Evolutionary conservation across 1,284 basidiomycete genomes (phyloP).

Genomic region (Apiotrichum sp.): DNA sequence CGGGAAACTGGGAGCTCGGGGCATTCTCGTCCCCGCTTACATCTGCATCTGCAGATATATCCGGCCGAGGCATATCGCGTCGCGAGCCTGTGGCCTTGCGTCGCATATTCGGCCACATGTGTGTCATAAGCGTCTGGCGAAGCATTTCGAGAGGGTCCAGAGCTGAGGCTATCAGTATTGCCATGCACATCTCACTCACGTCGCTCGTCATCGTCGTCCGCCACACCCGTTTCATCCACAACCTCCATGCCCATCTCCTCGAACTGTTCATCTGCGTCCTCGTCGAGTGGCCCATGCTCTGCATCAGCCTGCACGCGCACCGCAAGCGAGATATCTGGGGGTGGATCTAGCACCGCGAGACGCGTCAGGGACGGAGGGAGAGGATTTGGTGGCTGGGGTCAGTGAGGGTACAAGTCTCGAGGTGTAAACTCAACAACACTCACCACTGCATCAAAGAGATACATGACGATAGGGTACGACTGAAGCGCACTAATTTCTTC

Average conservation of each 20-base stretch:
- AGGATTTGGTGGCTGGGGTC: slow-evolving; percentile 15
- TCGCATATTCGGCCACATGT: slow-evolving; percentile 42
- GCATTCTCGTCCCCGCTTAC: slow-evolving; percentile 6
- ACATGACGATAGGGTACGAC: slow-evolving; percentile 19
- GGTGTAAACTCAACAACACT: not conserved
- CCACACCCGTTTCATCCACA: slow-evolving; percentile 27
- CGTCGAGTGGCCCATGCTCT: not conserved
- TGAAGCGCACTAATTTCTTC: slow-evolving; percentile 28
- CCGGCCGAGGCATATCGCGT: slow-evolving; percentile 7
- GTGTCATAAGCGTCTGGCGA: slow-evolving; percentile 42
- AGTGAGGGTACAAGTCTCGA: not conserved
- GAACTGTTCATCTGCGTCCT: slow-evolving; percentile 25
- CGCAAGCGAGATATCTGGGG: slow-evolving; percentile 37
- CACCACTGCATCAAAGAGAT: slow-evolving; percentile 17
- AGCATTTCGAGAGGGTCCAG: slow-evolving; percentile 31
- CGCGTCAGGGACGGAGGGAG: slow-evolving; percentile 25
- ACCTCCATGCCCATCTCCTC: slow-evolving; percentile 39
- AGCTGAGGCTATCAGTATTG: slow-evolving; percentile 18
- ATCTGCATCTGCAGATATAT: not conserved
- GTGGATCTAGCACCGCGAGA: slow-evolving; percentile 24
- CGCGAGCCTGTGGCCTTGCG: slow-evolving; percentile 9
- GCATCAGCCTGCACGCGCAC: slow-evolving; percentile 13
- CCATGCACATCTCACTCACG: slow-evolving; percentile 22
- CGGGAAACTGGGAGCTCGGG: slow-evolving; percentile 7
- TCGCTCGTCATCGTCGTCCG: slow-evolving; percentile 40